Base-by-base conservation (phyloP, 352 stramenopile genomes). In the Globisporangium middletonii region DNA sequence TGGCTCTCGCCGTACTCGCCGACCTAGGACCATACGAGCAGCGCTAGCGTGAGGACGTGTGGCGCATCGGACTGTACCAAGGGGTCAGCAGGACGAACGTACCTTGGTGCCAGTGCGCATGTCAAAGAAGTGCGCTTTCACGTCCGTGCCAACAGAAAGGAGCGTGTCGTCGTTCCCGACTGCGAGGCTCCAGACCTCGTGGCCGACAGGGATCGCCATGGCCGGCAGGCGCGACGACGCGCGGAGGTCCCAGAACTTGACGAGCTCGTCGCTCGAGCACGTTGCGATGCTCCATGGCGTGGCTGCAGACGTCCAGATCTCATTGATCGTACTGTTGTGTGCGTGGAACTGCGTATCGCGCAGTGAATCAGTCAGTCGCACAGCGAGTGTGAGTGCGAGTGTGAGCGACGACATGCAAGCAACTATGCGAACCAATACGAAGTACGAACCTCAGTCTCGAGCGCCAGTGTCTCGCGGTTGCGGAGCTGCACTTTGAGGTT, bases 1-100 rank as follows among this genome's bases (percentile, higher is more conserved):
- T 96, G 87, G 64, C 85, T 94, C 57, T 97, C 89, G 23, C 77
- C 79, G 60, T 96, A 97, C 44, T 83, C 75, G 6, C 86, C 83
- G 3, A 96, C 69, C 55, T 86, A 62, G 16, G 9, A 56, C 23
- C 37, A 49, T 1, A 35, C 2, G 11, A 37, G 5, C 5, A 23
- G 33, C 6, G 16, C 26, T 2, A 57, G 16, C 47, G 19, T 56
- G 12, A 38, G 33, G 33, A 38, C 33, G 7, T 38, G 33, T 3
- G 23, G 23, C 23, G 23, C 47, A 16, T n/a, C 2, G 12, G 4
- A 35, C 11, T 19, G 23, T 4, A 6, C 6, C 12, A 16, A 11
- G 5, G 28, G 13, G 27, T 37, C 13, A 16, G 33, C 27, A 53
- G 15, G 37, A 11, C 26, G 19, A 23, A 38, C 33, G 33, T 57